phyloP scores from a whole-genome alignment of 805 yeast genomes.

The Candida morakotiae region DNA sequence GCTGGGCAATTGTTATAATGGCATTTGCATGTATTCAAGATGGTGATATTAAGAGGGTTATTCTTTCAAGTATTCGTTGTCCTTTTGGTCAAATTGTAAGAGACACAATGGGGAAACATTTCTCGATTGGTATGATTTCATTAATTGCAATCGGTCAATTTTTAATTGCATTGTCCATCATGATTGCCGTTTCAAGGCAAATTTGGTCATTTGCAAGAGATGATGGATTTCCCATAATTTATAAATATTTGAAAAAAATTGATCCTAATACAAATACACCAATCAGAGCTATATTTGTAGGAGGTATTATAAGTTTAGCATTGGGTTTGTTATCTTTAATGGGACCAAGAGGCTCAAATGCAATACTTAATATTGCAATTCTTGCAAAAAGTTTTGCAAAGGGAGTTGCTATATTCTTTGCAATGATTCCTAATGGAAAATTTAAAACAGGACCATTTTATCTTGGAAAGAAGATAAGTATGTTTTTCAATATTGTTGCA shows the following conservation, averaged over 20 bases:
- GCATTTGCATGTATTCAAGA: constrained; percentile 50
- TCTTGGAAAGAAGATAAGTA: too few relatives aligned
- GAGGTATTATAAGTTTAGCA: constrained; percentile 41
- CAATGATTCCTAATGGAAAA: too few relatives aligned
- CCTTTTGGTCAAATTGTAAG: constrained; percentile 60
- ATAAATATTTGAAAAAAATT: constrained; percentile 50
- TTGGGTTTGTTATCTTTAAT: constrained; percentile 59
- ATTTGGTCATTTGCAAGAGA: constrained; percentile 77
- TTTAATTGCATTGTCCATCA: constrained; percentile 60
- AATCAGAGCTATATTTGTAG: constrained; percentile 57
- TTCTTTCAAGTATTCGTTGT: constrained; percentile 42
- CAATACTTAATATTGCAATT: too few relatives aligned
- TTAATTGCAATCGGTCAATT: constrained; percentile 57
- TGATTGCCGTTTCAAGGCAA: constrained; percentile 66
- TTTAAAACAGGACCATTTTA: too few relatives aligned
- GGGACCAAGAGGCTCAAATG: constrained; percentile 48
- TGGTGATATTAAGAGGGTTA: constrained; percentile 32
- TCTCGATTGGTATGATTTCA: constrained; percentile 63
- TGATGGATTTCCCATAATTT: constrained; percentile 64
- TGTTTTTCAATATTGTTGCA: too few relatives aligned
- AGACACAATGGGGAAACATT: constrained; percentile 57
- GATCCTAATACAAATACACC: constrained; percentile 58
- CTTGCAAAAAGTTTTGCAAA: too few relatives aligned
- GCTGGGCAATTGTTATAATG: constrained; percentile 49
- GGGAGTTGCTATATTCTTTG: too few relatives aligned